A percentile compares a stretch with the other conserved stretches of the same genome.
Conservation (phyloP, 495 filamentous ascomycete species). For the Aspergillus olivimuriae region DNA sequence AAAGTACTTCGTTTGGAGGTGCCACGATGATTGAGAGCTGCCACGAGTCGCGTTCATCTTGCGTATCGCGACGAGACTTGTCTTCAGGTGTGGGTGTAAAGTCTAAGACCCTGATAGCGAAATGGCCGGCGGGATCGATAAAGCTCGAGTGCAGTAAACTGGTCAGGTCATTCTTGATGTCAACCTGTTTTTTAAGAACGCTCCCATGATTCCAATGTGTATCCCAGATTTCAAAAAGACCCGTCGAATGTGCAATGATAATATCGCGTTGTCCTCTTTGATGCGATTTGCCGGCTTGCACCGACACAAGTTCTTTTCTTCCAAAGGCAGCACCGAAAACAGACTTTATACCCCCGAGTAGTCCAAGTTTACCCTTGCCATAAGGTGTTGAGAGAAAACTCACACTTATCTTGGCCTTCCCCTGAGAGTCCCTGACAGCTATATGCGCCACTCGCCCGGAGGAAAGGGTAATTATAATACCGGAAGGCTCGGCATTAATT, state of each 20-base stretch:
- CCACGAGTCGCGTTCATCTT: conserved; percentile 21
- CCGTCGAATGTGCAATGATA: conserved; percentile 66
- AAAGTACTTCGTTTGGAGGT: conserved; percentile 14
- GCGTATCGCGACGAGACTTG: conserved; percentile 10
- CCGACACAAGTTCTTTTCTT: conserved; percentile 70
- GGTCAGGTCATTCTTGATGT: conserved; percentile 38
- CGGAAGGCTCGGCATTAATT: conserved; percentile 75
- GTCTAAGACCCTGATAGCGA: conserved; percentile 32
- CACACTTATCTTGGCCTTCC: conserved; percentile 68
- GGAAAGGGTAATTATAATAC: conserved; percentile 77
- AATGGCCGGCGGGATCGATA: conserved; percentile 23
- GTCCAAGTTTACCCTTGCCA: conserved; percentile 42
- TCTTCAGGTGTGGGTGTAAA: conserved; percentile 24
- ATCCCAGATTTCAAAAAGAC: conserved; percentile 76
- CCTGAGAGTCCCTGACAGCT: conserved; percentile 75
- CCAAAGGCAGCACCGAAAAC: conserved; percentile 58
- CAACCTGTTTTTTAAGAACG: conserved; percentile 44
- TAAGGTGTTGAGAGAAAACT: conserved; percentile 63
- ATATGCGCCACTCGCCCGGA: conserved; percentile 81
- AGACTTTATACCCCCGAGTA: conserved; percentile 72
- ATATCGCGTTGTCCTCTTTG: conserved; percentile 80
- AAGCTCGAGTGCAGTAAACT: conserved; percentile 12
- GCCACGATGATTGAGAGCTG: conserved; percentile 27
- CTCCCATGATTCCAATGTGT: conserved; percentile 74
- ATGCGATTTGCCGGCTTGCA: conserved; percentile 58